phyloP scores from a whole-genome alignment of 306 rosid genomes.

The Clitoria ternatea region DNA sequence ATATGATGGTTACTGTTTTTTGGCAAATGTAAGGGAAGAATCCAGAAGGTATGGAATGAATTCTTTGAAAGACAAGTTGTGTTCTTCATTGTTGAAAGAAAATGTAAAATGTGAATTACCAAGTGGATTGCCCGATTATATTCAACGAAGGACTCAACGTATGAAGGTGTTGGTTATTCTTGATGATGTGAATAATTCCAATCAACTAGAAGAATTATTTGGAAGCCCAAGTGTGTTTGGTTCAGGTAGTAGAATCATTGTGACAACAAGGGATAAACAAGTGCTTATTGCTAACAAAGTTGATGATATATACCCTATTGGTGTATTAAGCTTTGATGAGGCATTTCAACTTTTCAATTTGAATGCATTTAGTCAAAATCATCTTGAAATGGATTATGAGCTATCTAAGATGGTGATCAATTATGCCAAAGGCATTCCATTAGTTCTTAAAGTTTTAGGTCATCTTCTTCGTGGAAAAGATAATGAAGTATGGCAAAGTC shows the following conservation, averaged over 20 bases:
- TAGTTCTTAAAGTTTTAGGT: constrained; percentile 12
- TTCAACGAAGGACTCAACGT: neutral
- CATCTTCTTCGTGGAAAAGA: neutral
- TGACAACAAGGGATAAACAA: constrained; percentile 6
- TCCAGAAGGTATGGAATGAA: neutral
- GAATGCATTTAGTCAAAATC: neutral
- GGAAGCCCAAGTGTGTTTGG: neutral
- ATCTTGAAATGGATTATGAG: neutral
- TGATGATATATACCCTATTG: neutral
- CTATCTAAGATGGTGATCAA: neutral
- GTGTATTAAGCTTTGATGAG: neutral
- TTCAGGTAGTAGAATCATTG: neutral
- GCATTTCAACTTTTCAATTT: constrained; percentile 4
- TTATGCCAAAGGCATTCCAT: constrained; percentile 15
- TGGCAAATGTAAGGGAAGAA: neutral
- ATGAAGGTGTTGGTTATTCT: neutral
- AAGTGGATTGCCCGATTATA: neutral
- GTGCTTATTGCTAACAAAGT: neutral
- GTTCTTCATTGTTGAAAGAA: neutral
- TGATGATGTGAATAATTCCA: neutral
- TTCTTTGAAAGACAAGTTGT: neutral
- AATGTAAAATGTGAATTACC: neutral
- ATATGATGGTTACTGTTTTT: neutral
- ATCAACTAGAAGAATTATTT: neutral
- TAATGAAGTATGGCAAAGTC: constrained; percentile 4